Evolutionary conservation across 2,329 filamentous ascomycete species (phyloP), one percentile per base, ranked within the genome.

Genomic region (Blumeria graminis): DNA sequence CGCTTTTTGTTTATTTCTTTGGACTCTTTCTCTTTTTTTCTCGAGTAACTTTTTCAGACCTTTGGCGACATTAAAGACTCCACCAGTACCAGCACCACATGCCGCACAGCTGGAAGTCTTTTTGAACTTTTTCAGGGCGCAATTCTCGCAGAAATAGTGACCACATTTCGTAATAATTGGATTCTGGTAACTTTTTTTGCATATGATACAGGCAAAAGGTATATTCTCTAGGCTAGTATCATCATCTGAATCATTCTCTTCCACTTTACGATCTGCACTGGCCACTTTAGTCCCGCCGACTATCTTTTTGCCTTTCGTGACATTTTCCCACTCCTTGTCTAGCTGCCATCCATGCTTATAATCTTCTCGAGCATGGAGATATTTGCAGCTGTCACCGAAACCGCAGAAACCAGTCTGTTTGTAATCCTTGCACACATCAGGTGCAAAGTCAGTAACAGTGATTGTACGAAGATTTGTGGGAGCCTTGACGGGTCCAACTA

Each of bases 391-490:
- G 66, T 66, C 65, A 32, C 61, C 62, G 38, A 63, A 63, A 1
- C 62, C 63, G 55, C 63, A 64, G 54, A 63, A 82, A 0, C 83
- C 82, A 0, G 82, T 92, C 64, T 85, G 77, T 62, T 90, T 89
- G 69, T 86, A 90, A 66, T 96, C 92, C 68, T 96, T 96, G 70
- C 92, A 98, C 0, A 94, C 85, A 62, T 96, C 90, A 0, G 90
- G 87, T 0, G 85, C 83, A 66, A 86, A 96, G 66, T 98, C 92
- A 35, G 81, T 94, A 6, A 90, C 77, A 0, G 89, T 96, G 60
- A 94, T 83, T 1, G 85, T 94, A 55, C 92, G 81, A 57, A 98
- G 82, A 64, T 96, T 96, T 1, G 86, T 85, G 0, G 90, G 77
- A 1, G 85, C 84, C 69, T 94, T 94, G 59, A 93, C 76, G 0